Percentiles rank a stretch among this genome's conserved stretches.
These are phyloP conservation scores for Simmondsia chinensis DNA, from an alignment of 148 eudicot genomes.

Conservation along the genomic window DNA sequence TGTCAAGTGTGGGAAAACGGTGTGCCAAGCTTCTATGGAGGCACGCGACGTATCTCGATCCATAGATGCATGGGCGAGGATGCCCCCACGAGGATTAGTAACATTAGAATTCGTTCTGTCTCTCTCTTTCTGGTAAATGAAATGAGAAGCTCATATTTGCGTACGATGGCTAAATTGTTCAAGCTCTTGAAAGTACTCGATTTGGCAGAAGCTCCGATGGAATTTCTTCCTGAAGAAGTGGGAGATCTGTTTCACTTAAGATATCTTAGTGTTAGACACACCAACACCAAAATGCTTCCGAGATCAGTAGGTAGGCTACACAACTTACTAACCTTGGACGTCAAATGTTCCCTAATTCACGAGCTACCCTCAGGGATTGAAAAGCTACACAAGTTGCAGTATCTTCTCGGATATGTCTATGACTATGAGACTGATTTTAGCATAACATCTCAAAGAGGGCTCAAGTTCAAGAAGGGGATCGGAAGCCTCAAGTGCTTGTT, in stretches of 20 bases:
- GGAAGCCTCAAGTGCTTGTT: constrained; percentile 1
- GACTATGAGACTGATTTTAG: constrained; percentile 2
- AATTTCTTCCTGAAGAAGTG: constrained; percentile 6
- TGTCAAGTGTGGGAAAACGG: neutral
- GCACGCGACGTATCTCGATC: neutral
- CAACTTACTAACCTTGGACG: constrained; percentile 13
- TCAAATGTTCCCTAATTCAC: constrained; percentile 8
- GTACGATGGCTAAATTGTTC: neutral
- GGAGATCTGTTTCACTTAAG: constrained; percentile 7
- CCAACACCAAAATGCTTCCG: constrained; percentile 3
- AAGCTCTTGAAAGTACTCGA: constrained; percentile 17
- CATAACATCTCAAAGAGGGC: constrained; percentile 1
- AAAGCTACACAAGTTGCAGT: neutral
- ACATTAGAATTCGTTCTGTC: neutral
- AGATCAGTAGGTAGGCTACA: constrained; percentile 5
- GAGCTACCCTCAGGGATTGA: constrained; percentile 5
- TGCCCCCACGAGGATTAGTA: neutral
- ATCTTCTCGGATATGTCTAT: constrained; percentile 8
- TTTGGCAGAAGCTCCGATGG: constrained; percentile 7
- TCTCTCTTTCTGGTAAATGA: neutral
- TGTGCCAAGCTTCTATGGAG: neutral
- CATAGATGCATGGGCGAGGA: neutral
- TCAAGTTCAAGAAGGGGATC: constrained; percentile 1
- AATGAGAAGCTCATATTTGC: neutral
- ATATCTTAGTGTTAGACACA: constrained; percentile 14